Conservation (phyloP, 257 asterid genomes). For the Nemophila menziesii region DNA sequence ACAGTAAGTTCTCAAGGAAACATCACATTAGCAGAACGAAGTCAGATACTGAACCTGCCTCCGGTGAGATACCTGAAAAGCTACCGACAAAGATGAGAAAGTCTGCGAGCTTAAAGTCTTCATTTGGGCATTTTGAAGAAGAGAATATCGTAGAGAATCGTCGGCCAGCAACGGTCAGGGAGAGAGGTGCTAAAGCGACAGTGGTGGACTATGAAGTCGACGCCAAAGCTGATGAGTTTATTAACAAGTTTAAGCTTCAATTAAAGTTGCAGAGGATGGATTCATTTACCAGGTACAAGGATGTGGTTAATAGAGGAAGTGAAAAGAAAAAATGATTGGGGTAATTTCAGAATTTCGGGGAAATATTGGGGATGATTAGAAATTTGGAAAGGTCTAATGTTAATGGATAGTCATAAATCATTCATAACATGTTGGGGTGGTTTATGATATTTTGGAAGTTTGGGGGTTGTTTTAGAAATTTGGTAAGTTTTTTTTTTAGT, state of each 20-base stretch:
- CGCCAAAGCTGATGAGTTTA: conserved; percentile 73
- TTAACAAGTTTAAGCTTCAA: conserved; percentile 73
- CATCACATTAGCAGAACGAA: conserved; percentile 35
- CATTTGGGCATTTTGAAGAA: conserved; percentile 36
- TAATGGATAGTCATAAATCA: no score
- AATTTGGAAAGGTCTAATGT: neutral
- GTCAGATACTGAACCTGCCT: conserved; percentile 47
- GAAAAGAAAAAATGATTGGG: conserved; percentile 26
- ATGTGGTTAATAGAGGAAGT: conserved; percentile 46
- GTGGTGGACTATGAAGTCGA: conserved; percentile 55
- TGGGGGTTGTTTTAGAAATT: no score
- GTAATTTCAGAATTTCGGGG: conserved; percentile 20
- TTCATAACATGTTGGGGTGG: neutral
- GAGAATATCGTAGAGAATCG: conserved; percentile 37
- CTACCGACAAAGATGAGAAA: conserved; percentile 42
- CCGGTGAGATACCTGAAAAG: conserved; percentile 33
- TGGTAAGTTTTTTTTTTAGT: neutral
- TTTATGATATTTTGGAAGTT: no score
- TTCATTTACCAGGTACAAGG: conserved; percentile 62
- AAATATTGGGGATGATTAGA: no score
- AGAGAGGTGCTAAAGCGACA: conserved; percentile 21
- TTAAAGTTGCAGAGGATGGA: conserved; percentile 71
- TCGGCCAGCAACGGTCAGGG: conserved; percentile 60
- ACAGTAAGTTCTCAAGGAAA: conserved; percentile 26
- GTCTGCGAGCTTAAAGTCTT: conserved; percentile 44